These are phyloP conservation scores for Pseudogymnoascus sp. DNA, from an alignment of 2,329 filamentous ascomycete genomes.

Conservation along the genomic window DNA sequence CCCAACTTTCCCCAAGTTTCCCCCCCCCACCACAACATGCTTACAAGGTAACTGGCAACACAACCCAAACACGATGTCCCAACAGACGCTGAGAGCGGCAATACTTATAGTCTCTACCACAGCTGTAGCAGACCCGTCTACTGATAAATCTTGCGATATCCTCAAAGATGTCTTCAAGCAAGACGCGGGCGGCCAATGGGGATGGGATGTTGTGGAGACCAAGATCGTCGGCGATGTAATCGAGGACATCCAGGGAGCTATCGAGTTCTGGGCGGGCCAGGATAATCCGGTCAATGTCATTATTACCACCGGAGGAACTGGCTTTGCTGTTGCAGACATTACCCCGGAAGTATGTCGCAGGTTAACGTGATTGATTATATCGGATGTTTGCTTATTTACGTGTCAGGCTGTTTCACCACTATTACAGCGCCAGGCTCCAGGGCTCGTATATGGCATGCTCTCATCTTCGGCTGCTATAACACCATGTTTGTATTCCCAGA, in stretches of 20 bases:
- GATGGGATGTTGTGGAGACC: conserved; percentile 61
- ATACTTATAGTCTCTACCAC: conserved; percentile 90
- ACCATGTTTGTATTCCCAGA: conserved; percentile 57
- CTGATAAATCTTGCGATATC: conserved; percentile 63
- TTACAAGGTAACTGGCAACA: background rate
- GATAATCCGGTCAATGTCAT: conserved; percentile 62
- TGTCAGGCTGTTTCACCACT: conserved; percentile 61
- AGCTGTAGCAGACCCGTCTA: conserved; percentile 67
- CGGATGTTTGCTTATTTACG: background rate
- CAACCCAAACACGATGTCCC: conserved; percentile 29
- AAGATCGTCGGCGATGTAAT: conserved; percentile 75
- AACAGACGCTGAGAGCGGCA: conserved; percentile 54
- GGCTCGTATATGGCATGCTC: conserved; percentile 93
- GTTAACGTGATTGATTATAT: background rate
- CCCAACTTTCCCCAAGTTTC: background rate
- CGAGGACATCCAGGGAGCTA: conserved; percentile 62
- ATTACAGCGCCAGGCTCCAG: conserved; percentile 77
- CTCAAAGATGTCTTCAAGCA: conserved; percentile 61
- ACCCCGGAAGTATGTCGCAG: conserved; percentile 68
- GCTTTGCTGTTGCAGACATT: conserved; percentile 74
- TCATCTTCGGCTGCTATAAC: conserved; percentile 76
- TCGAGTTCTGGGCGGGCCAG: conserved; percentile 66
- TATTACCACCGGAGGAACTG: conserved; percentile 85
- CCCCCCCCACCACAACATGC: background rate
- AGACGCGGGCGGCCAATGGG: conserved; percentile 50